A percentile compares a stretch with the other conserved stretches of the same genome.
phyloP scores from a whole-genome alignment of 2,329 filamentous ascomycete genomes.

The Penicillium sp. region DNA sequence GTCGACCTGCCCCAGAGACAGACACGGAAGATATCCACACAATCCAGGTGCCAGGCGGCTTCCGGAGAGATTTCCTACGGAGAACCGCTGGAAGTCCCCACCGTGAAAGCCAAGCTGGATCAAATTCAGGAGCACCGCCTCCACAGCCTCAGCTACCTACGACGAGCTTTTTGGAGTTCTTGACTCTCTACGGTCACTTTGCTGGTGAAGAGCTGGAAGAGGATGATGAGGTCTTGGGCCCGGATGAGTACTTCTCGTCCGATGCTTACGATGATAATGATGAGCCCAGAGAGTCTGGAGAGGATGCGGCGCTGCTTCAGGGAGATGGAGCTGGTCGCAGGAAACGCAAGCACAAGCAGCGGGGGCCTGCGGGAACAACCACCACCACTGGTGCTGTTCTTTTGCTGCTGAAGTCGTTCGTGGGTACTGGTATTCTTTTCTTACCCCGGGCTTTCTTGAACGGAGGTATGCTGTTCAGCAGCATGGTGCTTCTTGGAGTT shows the following conservation, averaged over 20 bases:
- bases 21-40: conserved; percentile 79
- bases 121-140: conserved; percentile 34
- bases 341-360: conserved; percentile 70
- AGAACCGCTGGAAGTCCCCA: conserved; percentile 65
- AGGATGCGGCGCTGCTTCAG: conserved; percentile 76
- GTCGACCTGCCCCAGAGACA: conserved; percentile 71
- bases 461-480: conserved; percentile 96
- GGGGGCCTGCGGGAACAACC: conserved; percentile 69
- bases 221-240: conserved; percentile 81
- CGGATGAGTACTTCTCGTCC: conserved; percentile 87
- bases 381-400: conserved; percentile 74
- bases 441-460: conserved; percentile 89
- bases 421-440: conserved; percentile 93
- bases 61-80: conserved; percentile 82
- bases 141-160: conserved; percentile 67
- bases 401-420: conserved; percentile 92
- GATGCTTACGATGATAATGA: conserved; percentile 59
- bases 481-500: conserved; percentile 79
- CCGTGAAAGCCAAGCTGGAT: conserved; percentile 39
- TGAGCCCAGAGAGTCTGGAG: conserved; percentile 70
- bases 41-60: conserved; percentile 91
- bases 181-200: conserved; percentile 94
- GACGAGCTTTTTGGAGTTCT: conserved; percentile 89
- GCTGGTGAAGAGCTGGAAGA: conserved; percentile 95
- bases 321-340: conserved; percentile 63